Conservation (phyloP, 2,329 filamentous ascomycete species). For the Cladophialophora bantiana region DNA sequence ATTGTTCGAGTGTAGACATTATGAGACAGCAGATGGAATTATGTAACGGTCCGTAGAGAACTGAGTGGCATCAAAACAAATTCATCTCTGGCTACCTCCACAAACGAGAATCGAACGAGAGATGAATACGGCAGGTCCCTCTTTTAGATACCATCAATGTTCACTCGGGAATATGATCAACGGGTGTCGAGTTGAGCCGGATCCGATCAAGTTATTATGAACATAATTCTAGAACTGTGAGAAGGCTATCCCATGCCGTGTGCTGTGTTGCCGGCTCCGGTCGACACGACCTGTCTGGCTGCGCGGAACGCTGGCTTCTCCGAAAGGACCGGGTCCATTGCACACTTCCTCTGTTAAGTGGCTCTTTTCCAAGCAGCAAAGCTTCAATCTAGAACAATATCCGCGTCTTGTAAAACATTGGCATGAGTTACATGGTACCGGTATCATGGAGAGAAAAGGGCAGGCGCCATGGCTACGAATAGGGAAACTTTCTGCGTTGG, state of each 20-base stretch:
- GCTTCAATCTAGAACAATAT: too few species aligned
- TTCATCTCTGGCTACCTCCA: neutral
- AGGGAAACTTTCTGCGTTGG: too few species aligned
- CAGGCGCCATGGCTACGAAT: too few species aligned
- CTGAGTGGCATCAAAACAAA: neutral
- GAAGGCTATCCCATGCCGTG: neutral
- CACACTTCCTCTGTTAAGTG: neutral
- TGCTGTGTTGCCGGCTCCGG: neutral
- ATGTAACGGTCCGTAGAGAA: neutral
- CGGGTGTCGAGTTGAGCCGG: neutral
- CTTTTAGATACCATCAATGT: neutral
- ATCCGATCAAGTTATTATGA: neutral
- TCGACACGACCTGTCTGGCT: neutral
- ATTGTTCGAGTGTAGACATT: constrained; percentile 6
- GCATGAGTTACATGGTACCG: too few species aligned
- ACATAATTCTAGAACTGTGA: neutral
- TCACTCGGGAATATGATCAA: neutral
- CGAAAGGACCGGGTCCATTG: neutral
- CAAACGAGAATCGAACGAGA: neutral
- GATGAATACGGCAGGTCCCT: neutral
- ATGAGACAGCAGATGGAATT: neutral
- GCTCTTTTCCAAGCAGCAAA: too few species aligned
- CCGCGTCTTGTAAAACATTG: too few species aligned
- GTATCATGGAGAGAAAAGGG: too few species aligned
- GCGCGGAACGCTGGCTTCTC: neutral